Percentiles rank a stretch among this genome's conserved stretches.
phyloP scores from a whole-genome alignment of 768 basidiomycete species.

The Neoboletus magnificus region DNA sequence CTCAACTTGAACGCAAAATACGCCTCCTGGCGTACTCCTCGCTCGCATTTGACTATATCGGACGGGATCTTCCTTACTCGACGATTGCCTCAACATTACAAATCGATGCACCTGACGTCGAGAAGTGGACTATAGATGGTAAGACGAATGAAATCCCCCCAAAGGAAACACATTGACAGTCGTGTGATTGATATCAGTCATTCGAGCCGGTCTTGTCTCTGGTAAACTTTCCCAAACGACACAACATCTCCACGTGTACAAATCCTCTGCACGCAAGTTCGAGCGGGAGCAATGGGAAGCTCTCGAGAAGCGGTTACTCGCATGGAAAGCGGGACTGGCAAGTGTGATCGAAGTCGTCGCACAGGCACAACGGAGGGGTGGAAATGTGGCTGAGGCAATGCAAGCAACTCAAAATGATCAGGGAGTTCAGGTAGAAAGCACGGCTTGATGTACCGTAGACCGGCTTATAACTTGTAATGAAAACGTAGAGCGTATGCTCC shows the following conservation, averaged over 20 bases:
- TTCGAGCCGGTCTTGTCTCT: constrained; percentile 72
- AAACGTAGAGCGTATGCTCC: not conserved
- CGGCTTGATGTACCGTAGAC: constrained; percentile 12
- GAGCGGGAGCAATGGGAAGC: constrained; percentile 77
- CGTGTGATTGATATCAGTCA: constrained; percentile 44
- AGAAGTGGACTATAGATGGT: constrained; percentile 90
- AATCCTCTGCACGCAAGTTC: constrained; percentile 73
- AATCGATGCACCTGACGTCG: constrained; percentile 63
- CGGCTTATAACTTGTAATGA: not conserved
- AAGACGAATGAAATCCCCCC: constrained; percentile 11
- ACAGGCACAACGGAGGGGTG: constrained; percentile 44
- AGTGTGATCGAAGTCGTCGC: constrained; percentile 70
- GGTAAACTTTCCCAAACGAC: constrained; percentile 83
- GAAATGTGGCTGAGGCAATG: constrained; percentile 16
- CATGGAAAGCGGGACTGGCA: constrained; percentile 73
- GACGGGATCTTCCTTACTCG: constrained; percentile 68
- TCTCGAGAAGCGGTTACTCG: constrained; percentile 67
- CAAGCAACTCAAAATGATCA: constrained; percentile 25
- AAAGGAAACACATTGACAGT: not conserved
- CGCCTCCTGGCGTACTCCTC: constrained; percentile 73
- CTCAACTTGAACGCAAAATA: constrained; percentile 73
- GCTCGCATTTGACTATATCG: constrained; percentile 73
- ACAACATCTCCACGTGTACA: constrained; percentile 68
- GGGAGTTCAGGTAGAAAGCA: constrained; percentile 19
- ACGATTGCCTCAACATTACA: constrained; percentile 66